Percentiles rank a stretch among this genome's conserved stretches.
phyloP scores from a whole-genome alignment of 345 rosid genomes.

The Camelina laxa region DNA sequence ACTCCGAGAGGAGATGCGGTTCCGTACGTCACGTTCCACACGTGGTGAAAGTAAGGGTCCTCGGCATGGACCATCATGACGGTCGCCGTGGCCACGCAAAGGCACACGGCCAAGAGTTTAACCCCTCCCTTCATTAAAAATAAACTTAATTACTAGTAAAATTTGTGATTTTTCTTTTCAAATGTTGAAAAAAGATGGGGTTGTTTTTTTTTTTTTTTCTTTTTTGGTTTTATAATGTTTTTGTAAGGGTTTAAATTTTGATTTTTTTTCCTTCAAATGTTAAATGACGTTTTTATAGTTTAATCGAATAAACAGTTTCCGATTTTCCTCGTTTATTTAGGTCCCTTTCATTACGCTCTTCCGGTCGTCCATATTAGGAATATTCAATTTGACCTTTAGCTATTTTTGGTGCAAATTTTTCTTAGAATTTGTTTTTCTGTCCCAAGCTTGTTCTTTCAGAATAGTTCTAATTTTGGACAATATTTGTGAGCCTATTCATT shows the following conservation, averaged over 20 bases:
- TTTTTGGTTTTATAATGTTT: conserved; percentile 5
- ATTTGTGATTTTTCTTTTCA: conserved; percentile 19
- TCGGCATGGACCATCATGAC: conserved; percentile 53
- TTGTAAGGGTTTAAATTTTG: conserved; percentile 8
- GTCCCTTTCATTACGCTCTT: conserved; percentile 43
- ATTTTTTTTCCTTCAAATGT: conserved; percentile 12
- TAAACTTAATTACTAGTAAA: conserved; percentile 2
- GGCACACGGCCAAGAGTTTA: conserved; percentile 37
- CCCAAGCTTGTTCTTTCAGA: conserved; percentile 5
- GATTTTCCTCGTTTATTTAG: conserved; percentile 32
- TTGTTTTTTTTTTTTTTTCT: not conserved
- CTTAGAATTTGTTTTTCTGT: not conserved
- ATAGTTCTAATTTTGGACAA: conserved; percentile 15
- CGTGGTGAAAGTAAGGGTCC: conserved; percentile 54
- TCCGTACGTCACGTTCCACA: conserved; percentile 72
- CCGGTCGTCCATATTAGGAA: conserved; percentile 43
- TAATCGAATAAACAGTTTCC: conserved; percentile 19
- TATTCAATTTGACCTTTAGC: conserved; percentile 33
- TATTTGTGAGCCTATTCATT: not conserved
- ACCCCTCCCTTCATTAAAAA: conserved; percentile 43
- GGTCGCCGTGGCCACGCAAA: conserved; percentile 43
- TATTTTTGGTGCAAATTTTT: conserved; percentile 30
- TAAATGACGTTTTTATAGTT: conserved; percentile 38
- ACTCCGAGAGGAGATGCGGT: conserved; percentile 52
- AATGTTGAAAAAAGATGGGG: not conserved